A percentile compares a stretch with the other conserved stretches of the same genome.
These are phyloP conservation scores for Colletotrichum liriopes DNA, from an alignment of 2,329 filamentous ascomycete genomes.

Conservation along the genomic window DNA sequence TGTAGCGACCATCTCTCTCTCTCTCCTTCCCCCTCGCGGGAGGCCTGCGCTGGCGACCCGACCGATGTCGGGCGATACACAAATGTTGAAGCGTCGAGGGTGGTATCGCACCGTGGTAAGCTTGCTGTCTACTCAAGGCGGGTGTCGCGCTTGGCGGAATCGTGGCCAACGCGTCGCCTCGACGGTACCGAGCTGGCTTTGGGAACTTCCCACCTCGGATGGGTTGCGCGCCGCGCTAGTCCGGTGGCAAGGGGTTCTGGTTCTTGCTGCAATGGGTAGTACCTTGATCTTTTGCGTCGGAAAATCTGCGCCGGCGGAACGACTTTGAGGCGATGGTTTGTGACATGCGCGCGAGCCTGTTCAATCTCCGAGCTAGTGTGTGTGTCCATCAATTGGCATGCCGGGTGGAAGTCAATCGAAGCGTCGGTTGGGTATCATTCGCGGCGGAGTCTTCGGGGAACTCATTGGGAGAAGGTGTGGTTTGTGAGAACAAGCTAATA, in stretches of 20 bases:
- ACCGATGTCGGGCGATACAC: not conserved
- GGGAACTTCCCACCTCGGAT: not conserved
- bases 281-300: too few species aligned
- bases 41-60: not conserved
- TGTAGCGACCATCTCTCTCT: not conserved
- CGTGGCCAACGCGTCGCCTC: not conserved
- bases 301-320: not conserved
- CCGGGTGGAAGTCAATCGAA: constrained; percentile 18
- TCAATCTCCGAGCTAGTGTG: not conserved
- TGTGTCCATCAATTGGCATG: not conserved
- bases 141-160: not conserved
- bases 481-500: too few species aligned
- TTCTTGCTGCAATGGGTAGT: not conserved
- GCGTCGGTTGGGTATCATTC: not conserved
- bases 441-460: not conserved
- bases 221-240: not conserved
- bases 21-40: not conserved
- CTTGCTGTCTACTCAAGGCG: not conserved
- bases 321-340: not conserved
- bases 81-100: not conserved
- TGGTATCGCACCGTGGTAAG: not conserved
- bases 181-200: not conserved
- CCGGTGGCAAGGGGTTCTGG: not conserved
- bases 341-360: not conserved
- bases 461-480: too few species aligned